These are phyloP conservation scores for Xylariomycetidae sp. DNA, from an alignment of 2,329 filamentous ascomycete genomes.

Conservation along the genomic window DNA sequence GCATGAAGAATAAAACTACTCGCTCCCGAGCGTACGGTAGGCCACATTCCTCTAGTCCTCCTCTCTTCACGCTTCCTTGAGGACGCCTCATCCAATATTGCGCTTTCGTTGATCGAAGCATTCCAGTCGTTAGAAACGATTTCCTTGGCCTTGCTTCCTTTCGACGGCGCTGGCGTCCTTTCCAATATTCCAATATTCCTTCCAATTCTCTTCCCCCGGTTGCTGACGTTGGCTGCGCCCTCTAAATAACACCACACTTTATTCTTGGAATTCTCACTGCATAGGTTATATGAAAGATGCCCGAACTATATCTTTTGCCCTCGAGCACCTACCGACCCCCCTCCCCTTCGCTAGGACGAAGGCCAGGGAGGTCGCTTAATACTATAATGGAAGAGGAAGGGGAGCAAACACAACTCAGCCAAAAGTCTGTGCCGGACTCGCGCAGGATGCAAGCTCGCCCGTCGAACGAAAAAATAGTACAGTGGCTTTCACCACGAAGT, in stretches of 20 bases:
- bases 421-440: slow-evolving; percentile 20
- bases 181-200: too few relatives aligned
- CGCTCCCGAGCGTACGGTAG: slow-evolving; percentile 18
- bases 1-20: slow-evolving; percentile 25
- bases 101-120: slow-evolving; percentile 41
- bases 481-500: slow-evolving; percentile 54
- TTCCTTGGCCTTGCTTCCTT: slow-evolving; percentile 24
- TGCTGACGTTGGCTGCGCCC: slow-evolving; percentile 14
- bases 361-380: slow-evolving; percentile 51
- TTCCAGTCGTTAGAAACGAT: slow-evolving; percentile 33
- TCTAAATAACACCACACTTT: slow-evolving; percentile 10
- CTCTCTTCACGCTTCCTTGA: slow-evolving; percentile 25
- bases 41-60: slow-evolving; percentile 16
- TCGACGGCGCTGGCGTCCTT: slow-evolving; percentile 28
- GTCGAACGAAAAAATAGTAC: slow-evolving; percentile 45
- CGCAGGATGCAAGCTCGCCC: slow-evolving; percentile 22
- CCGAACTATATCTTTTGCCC: slow-evolving; percentile 36
- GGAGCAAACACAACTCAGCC: slow-evolving; percentile 35
- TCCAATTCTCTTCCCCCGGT: too few relatives aligned
- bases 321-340: slow-evolving; percentile 38
- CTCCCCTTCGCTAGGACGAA: slow-evolving; percentile 52
- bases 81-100: slow-evolving; percentile 28
- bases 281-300: slow-evolving; percentile 35
- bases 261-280: slow-evolving; percentile 17
- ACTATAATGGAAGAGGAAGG: slow-evolving; percentile 57